A percentile compares a stretch with the other conserved stretches of the same genome.
phyloP scores from a whole-genome alignment of 2,329 filamentous ascomycete species.

The Aureobasidium sp. region DNA sequence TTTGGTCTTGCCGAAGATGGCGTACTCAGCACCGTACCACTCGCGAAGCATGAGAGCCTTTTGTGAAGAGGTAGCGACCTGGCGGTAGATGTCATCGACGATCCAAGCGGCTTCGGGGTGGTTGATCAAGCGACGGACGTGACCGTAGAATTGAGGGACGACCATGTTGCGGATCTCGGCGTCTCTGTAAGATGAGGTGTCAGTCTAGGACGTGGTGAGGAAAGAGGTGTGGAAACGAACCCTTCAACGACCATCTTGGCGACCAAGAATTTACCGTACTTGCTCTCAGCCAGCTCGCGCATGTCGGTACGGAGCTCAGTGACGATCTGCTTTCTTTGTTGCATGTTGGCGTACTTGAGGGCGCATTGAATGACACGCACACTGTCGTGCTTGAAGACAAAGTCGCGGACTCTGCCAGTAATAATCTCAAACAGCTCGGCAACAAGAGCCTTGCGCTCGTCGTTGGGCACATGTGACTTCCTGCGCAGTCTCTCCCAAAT shows the following conservation, averaged over 20 bases:
- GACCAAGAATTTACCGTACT: conserved; percentile 95
- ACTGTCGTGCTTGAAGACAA: conserved; percentile 96
- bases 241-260: conserved; percentile 90
- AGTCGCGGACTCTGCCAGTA: conserved; percentile 83
- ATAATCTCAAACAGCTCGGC: conserved; percentile 87
- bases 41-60: conserved; percentile 79
- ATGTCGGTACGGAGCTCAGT: conserved; percentile 79
- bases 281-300: conserved; percentile 78
- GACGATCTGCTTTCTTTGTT: conserved; percentile 80
- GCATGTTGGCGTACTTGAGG: conserved; percentile 83
- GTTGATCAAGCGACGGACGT: conserved; percentile 87
- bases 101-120: conserved; percentile 97
- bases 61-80: conserved; percentile 75
- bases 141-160: conserved; percentile 89
- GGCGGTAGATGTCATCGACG: conserved; percentile 90
- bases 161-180: conserved; percentile 78
- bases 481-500: conserved; percentile 89
- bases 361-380: conserved; percentile 96
- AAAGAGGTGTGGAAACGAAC: conserved; percentile 20
- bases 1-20: conserved; percentile 59
- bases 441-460: conserved; percentile 80
- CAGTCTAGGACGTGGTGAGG: background rate
- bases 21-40: conserved; percentile 94
- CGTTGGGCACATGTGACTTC: conserved; percentile 86
- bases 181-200: conserved; percentile 43